Conservation (phyloP, 768 basidiomycete genomes). For the Lentinula detonsa region DNA sequence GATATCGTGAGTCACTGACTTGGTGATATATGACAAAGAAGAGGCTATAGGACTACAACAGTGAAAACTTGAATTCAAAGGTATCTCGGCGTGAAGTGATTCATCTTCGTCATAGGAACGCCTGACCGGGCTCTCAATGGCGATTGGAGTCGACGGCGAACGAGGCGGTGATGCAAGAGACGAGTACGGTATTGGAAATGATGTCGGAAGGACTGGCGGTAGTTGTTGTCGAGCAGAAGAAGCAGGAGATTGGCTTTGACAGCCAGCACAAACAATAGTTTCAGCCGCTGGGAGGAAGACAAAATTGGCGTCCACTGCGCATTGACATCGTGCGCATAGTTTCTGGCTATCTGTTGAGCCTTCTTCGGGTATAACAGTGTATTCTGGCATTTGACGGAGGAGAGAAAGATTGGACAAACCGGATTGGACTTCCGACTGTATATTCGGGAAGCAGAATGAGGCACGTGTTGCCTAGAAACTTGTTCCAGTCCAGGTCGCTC, state of each 20-base stretch:
- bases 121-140: constrained; percentile 14
- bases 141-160: constrained; percentile 14
- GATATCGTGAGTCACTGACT: neutral
- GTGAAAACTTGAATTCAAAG: constrained; percentile 6
- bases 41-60: constrained; percentile 8
- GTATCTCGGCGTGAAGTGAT: constrained; percentile 18
- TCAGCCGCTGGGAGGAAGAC: constrained; percentile 21
- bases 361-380: constrained; percentile 16
- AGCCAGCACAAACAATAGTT: constrained; percentile 40
- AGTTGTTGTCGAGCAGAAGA: constrained; percentile 16
- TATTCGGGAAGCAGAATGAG: constrained; percentile 4
- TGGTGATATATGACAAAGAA: neutral
- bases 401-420: constrained; percentile 12
- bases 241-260: constrained; percentile 30
- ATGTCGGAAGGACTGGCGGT: constrained; percentile 12
- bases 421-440: neutral
- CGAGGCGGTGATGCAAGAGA: constrained; percentile 10
- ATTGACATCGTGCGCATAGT: constrained; percentile 39
- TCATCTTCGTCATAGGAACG: constrained; percentile 17
- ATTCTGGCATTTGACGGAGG: constrained; percentile 43
- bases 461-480: constrained; percentile 1
- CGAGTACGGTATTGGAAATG: constrained; percentile 20
- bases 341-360: constrained; percentile 20
- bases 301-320: constrained; percentile 28
- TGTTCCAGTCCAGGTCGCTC: neutral